These are phyloP conservation scores for Lentinula guzmanii DNA, from an alignment of 768 basidiomycete genomes.

Conservation along the genomic window DNA sequence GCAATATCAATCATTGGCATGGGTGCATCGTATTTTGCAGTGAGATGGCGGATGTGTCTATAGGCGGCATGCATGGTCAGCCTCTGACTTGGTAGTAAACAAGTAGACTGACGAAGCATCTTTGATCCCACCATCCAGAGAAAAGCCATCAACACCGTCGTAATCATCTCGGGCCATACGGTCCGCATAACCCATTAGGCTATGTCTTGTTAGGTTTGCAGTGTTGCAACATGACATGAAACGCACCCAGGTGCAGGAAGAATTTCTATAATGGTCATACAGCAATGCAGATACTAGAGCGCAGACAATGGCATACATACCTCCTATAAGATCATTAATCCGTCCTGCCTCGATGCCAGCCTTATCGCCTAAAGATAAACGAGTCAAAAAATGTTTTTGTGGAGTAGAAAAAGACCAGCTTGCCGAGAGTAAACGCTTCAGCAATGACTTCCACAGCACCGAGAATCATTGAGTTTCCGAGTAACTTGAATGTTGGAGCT, in stretches of 20 bases:
- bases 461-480: slow-evolving; percentile 75
- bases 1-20: slow-evolving; percentile 71
- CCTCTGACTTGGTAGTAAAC: neutral
- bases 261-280: slow-evolving; percentile 36
- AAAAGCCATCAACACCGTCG: slow-evolving; percentile 68
- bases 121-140: slow-evolving; percentile 84
- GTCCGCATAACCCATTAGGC: slow-evolving; percentile 51
- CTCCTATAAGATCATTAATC: slow-evolving; percentile 53
- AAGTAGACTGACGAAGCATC: slow-evolving; percentile 55
- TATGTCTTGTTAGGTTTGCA: slow-evolving; percentile 14
- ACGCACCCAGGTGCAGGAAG: slow-evolving; percentile 60
- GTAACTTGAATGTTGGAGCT: slow-evolving; percentile 71
- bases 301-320: slow-evolving; percentile 20
- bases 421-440: slow-evolving; percentile 75
- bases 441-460: slow-evolving; percentile 75
- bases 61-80: neutral
- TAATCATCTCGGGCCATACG: slow-evolving; percentile 73
- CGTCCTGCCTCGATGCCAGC: slow-evolving; percentile 67
- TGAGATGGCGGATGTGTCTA: slow-evolving; percentile 60
- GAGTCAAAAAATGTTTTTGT: neutral
- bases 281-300: slow-evolving; percentile 10
- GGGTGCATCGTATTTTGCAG: slow-evolving; percentile 57
- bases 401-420: neutral
- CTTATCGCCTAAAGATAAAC: slow-evolving; percentile 40
- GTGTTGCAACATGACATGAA: neutral